Evolutionary conservation across 768 basidiomycete species (phyloP).

Genomic region (Boletus rex-veris): DNA sequence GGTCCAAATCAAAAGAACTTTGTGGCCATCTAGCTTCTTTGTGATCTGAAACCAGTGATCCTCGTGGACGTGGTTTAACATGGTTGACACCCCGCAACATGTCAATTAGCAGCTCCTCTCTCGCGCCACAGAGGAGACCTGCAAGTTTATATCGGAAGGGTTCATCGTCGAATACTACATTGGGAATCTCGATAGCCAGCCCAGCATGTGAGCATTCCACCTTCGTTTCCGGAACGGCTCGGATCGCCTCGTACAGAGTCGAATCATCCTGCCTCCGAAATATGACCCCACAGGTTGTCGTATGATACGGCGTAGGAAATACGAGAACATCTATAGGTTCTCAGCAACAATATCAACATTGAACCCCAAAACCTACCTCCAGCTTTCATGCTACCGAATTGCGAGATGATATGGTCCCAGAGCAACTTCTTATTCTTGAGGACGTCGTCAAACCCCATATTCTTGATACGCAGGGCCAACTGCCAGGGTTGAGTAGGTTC

Average conservation of each 20-base stretch:
- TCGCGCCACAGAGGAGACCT: not conserved
- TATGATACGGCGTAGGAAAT: not conserved
- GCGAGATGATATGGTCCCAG: not conserved
- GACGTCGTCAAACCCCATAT: no score
- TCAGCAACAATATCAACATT: not conserved
- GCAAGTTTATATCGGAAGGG: not conserved
- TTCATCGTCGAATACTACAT: not conserved
- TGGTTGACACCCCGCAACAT: no score
- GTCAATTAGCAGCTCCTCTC: no score
- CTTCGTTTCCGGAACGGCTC: no score
- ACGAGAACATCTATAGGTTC: not conserved
- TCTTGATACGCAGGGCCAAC: no score
- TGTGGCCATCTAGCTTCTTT: no score
- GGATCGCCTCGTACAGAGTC: no score
- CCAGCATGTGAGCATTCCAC: not conserved
- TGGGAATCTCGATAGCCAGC: not conserved
- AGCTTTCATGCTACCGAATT: not conserved
- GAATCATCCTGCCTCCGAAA: not conserved
- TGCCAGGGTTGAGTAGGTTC: not conserved
- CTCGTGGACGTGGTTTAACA: no score
- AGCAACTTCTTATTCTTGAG: no score
- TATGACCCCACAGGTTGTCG: not conserved
- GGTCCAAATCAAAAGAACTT: no score
- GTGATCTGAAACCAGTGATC: no score
- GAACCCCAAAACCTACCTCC: not conserved